These are phyloP conservation scores for Populus davidiana DNA, from an alignment of 345 rosid species.

Conservation along the genomic window DNA sequence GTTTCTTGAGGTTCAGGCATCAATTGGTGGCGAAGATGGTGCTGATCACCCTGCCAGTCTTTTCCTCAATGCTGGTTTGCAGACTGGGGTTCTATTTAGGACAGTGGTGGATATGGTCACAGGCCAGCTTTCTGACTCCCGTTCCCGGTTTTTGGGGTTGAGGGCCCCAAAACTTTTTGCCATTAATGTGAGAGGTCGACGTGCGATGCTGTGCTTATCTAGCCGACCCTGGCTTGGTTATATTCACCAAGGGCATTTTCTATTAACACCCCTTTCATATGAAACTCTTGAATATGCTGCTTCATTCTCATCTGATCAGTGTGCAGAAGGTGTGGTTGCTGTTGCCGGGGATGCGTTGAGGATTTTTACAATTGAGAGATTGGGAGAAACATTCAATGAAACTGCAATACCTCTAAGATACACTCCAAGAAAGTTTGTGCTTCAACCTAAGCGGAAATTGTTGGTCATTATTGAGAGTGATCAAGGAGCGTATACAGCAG, in stretches of 20 bases:
- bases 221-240: constrained; percentile 99
- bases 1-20: constrained; percentile 97
- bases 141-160: constrained; percentile 88
- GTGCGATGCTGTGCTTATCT: constrained; percentile 93
- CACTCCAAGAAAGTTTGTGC: constrained; percentile 90
- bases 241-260: constrained; percentile 94
- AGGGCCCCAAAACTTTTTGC: constrained; percentile 92
- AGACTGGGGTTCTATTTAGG: constrained; percentile 88
- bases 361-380: constrained; percentile 86
- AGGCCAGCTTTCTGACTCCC: constrained; percentile 97
- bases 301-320: constrained; percentile 96
- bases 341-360: constrained; percentile 96
- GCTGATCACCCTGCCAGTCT: constrained; percentile 99
- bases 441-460: constrained; percentile 74
- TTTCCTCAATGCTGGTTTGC: constrained; percentile 93
- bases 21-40: constrained; percentile 93
- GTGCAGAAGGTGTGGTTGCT: constrained; percentile 96
- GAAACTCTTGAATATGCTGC: constrained; percentile 96
- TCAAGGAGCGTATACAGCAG: constrained; percentile 92
- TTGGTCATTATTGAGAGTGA: constrained; percentile 88
- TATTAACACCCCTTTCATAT: constrained; percentile 87
- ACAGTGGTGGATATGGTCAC: constrained; percentile 98
- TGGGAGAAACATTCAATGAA: constrained; percentile 95
- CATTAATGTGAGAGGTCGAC: constrained; percentile 72
- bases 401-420: constrained; percentile 87